Evolutionary conservation across 306 rosid genomes (phyloP).

Genomic region (Parietaria judaica): DNA sequence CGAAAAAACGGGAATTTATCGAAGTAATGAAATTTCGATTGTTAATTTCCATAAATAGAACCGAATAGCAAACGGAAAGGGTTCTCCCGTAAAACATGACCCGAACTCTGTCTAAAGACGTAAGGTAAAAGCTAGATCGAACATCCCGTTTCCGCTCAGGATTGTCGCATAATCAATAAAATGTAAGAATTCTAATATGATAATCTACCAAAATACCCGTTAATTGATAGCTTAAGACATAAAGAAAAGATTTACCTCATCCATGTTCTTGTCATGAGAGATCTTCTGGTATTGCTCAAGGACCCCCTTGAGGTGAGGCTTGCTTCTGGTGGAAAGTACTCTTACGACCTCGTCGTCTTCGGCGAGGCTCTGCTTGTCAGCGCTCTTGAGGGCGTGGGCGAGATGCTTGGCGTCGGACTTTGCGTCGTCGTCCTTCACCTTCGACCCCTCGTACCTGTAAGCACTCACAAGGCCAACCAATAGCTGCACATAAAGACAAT

Average conservation of each 20-base stretch:
- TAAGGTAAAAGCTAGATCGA: too few relatives aligned
- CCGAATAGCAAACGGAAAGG: too few relatives aligned
- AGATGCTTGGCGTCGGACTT: slow-evolving; percentile 59
- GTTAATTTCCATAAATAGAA: too few relatives aligned
- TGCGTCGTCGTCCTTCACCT: slow-evolving; percentile 48
- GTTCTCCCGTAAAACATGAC: too few relatives aligned
- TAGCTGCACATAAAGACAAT: slow-evolving; percentile 35
- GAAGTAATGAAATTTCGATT: too few relatives aligned
- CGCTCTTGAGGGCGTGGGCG: slow-evolving; percentile 42
- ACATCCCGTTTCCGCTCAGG: too few relatives aligned
- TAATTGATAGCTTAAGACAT: neutral
- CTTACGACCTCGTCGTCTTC: slow-evolving; percentile 70
- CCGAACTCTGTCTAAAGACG: too few relatives aligned
- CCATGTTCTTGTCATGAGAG: slow-evolving; percentile 38
- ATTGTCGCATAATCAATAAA: slow-evolving; percentile 1
- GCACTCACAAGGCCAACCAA: slow-evolving; percentile 82
- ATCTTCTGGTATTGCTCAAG: slow-evolving; percentile 60
- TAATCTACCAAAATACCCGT: neutral
- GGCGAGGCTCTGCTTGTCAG: slow-evolving; percentile 28
- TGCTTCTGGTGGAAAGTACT: slow-evolving; percentile 78
- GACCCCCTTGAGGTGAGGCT: slow-evolving; percentile 47
- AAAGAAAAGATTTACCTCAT: slow-evolving; percentile 51
- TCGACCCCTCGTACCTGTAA: slow-evolving; percentile 86
- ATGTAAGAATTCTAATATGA: too few relatives aligned
- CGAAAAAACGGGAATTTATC: too few relatives aligned